These are phyloP conservation scores for Dactylonectria macrodidyma DNA, from an alignment of 2,329 filamentous ascomycete species.

Conservation along the genomic window DNA sequence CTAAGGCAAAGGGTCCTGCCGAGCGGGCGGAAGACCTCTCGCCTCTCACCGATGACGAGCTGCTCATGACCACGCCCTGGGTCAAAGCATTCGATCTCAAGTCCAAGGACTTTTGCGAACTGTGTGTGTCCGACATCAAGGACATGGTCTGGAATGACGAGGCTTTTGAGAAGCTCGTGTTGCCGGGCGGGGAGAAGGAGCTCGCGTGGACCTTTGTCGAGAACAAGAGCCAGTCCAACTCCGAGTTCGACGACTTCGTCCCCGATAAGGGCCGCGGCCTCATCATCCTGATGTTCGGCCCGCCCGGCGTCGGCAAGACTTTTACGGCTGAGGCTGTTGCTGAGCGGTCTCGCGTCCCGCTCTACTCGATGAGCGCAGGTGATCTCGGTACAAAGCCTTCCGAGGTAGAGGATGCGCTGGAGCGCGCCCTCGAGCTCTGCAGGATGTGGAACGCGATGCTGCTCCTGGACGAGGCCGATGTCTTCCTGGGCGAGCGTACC, in stretches of 20 bases:
- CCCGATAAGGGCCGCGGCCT: constrained; percentile 57
- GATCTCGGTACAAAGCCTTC: constrained; percentile 55
- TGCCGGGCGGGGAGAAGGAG: constrained; percentile 55
- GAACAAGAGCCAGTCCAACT: constrained; percentile 49
- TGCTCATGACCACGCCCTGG: constrained; percentile 55
- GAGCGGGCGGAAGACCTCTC: constrained; percentile 45
- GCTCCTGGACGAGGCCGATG: constrained; percentile 60
- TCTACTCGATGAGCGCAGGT: constrained; percentile 58
- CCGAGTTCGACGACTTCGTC: constrained; percentile 54
- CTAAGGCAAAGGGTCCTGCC: constrained; percentile 25
- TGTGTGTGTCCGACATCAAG: constrained; percentile 30
- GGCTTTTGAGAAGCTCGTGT: constrained; percentile 55
- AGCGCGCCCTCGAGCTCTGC: constrained; percentile 54
- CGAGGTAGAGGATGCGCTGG: constrained; percentile 52
- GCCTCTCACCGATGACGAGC: constrained; percentile 52
- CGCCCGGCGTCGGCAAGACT: constrained; percentile 63
- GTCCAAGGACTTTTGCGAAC: constrained; percentile 49
- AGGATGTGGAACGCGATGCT: constrained; percentile 65
- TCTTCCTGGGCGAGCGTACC: constrained; percentile 57
- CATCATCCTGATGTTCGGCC: constrained; percentile 62
- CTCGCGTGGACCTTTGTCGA: constrained; percentile 57
- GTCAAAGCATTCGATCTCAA: constrained; percentile 56
- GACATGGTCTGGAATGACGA: constrained; percentile 54
- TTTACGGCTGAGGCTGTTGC: constrained; percentile 59
- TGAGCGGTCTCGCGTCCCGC: constrained; percentile 54